Conservation (phyloP, 1,284 basidiomycete species). For the Tilletia walkeri region DNA sequence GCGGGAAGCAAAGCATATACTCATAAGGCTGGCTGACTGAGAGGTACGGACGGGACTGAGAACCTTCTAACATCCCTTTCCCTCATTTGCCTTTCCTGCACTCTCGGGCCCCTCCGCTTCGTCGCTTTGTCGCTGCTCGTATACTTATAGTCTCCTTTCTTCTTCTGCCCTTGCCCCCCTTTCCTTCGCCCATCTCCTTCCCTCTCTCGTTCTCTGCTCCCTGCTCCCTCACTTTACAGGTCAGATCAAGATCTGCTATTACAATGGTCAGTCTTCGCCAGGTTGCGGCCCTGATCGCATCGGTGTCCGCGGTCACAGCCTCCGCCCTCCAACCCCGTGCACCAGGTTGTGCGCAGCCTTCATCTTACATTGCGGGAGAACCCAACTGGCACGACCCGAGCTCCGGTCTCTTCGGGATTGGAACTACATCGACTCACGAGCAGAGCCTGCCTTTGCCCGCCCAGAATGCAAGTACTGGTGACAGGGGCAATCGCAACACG, state of each 20-base stretch:
- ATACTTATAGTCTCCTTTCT: too few relatives aligned
- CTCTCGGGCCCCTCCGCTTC: too few relatives aligned
- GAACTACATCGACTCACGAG: constrained; percentile 1
- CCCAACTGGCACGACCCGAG: constrained; percentile 1
- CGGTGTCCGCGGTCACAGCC: neutral
- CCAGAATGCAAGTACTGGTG: neutral
- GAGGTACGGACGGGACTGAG: too few relatives aligned
- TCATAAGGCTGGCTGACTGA: too few relatives aligned
- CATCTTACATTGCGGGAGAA: neutral
- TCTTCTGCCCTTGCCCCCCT: neutral
- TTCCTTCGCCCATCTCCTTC: neutral
- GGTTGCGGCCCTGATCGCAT: neutral
- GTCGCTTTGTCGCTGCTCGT: too few relatives aligned
- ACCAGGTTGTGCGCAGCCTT: neutral
- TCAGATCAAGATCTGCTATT: too few relatives aligned
- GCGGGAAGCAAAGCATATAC: too few relatives aligned
- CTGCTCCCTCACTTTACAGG: too few relatives aligned
- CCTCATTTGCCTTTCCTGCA: too few relatives aligned
- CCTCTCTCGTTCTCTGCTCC: too few relatives aligned
- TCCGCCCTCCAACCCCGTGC: neutral
- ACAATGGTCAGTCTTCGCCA: neutral
- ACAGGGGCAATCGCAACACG: neutral
- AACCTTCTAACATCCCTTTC: too few relatives aligned
- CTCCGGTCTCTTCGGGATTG: neutral
- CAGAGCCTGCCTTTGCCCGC: neutral